Base-by-base conservation (phyloP, 1,284 basidiomycete species). In the Phellopilus nigrolimitatus region DNA sequence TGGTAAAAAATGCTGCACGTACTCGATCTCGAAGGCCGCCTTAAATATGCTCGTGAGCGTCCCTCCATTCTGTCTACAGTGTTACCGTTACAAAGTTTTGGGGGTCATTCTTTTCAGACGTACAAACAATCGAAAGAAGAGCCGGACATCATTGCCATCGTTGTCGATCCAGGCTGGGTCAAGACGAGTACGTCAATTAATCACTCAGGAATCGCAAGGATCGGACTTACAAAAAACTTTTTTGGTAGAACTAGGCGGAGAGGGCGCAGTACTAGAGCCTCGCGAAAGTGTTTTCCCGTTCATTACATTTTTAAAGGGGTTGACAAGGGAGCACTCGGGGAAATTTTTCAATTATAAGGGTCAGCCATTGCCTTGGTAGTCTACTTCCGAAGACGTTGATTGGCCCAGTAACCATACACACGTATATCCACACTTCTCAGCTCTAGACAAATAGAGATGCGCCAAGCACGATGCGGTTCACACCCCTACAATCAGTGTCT, bases 81-180 rank as follows among this genome's bases (percentile, higher is more conserved):
- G 21, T 17, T 22, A 22, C 4, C 7, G 21, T 21, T 9, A 17
- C 19, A n/a, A 30, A 31, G 3, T 17, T 15, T 15, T 3, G 27
- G 19, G n/a, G 19, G 8, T 13, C 15, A 25, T 24, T 12, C 8
- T n/a, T 5, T 1, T 21, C 28, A 62, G 58, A 62, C 58, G 12
- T 60, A 61, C 46, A 62, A 62, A 46, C 53, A 57, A 27, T 47
- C 59, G 2, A 58, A 52, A 43, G 57, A 58, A 33, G 57, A 53
- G 22, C 51, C 58, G 8, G 54, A 60, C 13, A 54, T 58, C 15
- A 61, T 59, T 36, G 46, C 55, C 2, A 38, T 62, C 15, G 48
- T 55, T 13, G 46, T 61, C 7, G 57, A 59, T 39, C 61, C 61
- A 10, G 60, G 54, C 13, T 62, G 59, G 61, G 57, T 60, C 9